Evolutionary conservation across 352 stramenopile genomes (phyloP), one percentile per base, ranked within the genome.

Genomic region (Phytophthora idaei): DNA sequence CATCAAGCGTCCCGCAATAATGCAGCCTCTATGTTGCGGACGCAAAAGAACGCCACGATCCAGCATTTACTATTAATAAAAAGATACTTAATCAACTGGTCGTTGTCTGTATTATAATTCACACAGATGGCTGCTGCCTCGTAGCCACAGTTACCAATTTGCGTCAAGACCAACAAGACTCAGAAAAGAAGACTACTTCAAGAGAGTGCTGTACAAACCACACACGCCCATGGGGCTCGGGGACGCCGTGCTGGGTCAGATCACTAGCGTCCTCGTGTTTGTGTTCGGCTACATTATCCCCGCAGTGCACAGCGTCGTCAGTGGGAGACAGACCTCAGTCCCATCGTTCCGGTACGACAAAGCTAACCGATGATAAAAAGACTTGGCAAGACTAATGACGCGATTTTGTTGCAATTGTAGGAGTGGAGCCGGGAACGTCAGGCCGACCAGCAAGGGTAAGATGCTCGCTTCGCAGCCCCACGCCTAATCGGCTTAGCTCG

Each of bases 241-340:
- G 46, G 74, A 81, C 46, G 73, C 72, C 54, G 29, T 71, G 48
- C 57, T 86, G 14, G 72, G 72, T 10, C 74, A 83, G 32, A 45
- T 83, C 14, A 74, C 67, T 11, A 55, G 64, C 49, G 67, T 66
- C 1, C 55, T 73, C 34, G 61, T 85, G 45, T 76, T 71, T 60
- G 39, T 81, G 34, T 66, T 74, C 45, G 78, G 80, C 42, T 67
- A 83, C 63, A 68, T 79, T 46, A 73, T 84, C 61, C 78, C 78
- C 1, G 60, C 64, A 11, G 67, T 84, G 46, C 74, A 80, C 76
- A 78, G 70, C 51, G 72, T 77, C 64, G 56, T 87, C 36, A 81
- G 69, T 87, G 78, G 78, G 78, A 87, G n/a, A 52, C 51, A 2
- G 31, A 58, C 27, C 60, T 74, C 34, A 60, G 60, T 14, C 70